phyloP scores from a whole-genome alignment of 2,329 filamentous ascomycete species.

The Aureobasidium sp. region DNA sequence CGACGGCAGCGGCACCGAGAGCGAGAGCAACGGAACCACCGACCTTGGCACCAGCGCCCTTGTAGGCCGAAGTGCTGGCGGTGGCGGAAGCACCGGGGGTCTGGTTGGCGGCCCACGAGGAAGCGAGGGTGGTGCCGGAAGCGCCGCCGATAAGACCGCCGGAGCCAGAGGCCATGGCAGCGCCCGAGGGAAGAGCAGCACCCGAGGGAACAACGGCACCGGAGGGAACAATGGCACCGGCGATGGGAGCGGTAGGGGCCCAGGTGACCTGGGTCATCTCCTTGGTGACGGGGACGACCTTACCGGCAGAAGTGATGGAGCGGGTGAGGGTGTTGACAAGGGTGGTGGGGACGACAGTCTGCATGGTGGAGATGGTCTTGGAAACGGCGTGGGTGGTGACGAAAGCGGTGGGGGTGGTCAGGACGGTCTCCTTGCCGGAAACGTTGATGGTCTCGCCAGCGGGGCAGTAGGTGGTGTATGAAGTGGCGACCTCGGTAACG shows the following conservation, averaged over 20 bases:
- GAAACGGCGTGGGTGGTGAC: neutral
- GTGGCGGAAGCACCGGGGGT: conserved; percentile 1
- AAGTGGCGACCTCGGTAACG: conserved; percentile 7
- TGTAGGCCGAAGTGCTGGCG: neutral
- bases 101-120: conserved; percentile 9
- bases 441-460: conserved; percentile 7
- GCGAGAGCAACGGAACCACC: conserved; percentile 7
- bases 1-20: conserved; percentile 5
- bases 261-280: conserved; percentile 16
- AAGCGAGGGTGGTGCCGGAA: conserved; percentile 9
- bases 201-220: neutral
- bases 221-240: conserved; percentile 1
- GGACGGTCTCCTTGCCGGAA: neutral
- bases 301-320: neutral
- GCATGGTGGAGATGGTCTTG: conserved; percentile 14
- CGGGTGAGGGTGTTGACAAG: neutral
- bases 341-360: conserved; percentile 18
- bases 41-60: conserved; percentile 7
- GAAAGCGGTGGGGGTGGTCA: conserved; percentile 13
- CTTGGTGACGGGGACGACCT: conserved; percentile 7
- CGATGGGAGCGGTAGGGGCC: conserved; percentile 13
- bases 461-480: conserved; percentile 4
- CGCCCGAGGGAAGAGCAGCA: neutral
- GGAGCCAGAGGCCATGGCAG: neutral
- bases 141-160: neutral